A percentile compares a stretch with the other conserved stretches of the same genome.
phyloP scores from a whole-genome alignment of 768 basidiomycete genomes.

The Sporobolomyces phaffii region DNA sequence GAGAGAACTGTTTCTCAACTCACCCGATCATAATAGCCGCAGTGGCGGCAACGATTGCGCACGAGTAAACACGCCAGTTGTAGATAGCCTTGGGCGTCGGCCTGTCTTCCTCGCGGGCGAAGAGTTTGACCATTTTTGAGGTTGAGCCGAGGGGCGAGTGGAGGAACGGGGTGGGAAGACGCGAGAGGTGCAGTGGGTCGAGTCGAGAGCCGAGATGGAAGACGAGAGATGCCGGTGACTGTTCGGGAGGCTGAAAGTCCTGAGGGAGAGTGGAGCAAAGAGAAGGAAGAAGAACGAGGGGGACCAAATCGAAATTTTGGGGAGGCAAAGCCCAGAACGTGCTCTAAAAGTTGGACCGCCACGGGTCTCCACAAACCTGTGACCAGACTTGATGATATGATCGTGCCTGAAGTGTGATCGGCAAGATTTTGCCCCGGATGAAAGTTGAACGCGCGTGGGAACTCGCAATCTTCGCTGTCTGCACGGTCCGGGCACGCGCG shows the following conservation, averaged over 20 bases:
- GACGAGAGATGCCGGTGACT: background rate
- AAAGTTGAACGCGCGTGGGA: background rate
- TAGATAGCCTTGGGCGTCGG: constrained; percentile 28
- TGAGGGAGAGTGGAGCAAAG: background rate
- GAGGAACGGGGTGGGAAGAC: background rate
- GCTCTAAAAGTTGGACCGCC: constrained; percentile 2
- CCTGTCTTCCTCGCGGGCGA: constrained; percentile 31
- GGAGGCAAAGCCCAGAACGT: background rate
- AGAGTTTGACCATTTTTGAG: constrained; percentile 26
- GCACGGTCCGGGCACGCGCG: too few species aligned
- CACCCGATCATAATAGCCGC: constrained; percentile 40
- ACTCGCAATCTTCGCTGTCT: too few species aligned
- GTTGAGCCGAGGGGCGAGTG: background rate
- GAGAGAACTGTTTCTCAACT: background rate
- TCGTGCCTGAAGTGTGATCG: background rate
- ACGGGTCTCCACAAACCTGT: background rate
- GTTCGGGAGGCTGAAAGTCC: too few species aligned
- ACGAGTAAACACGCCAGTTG: constrained; percentile 31
- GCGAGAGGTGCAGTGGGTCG: background rate
- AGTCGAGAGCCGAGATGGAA: background rate
- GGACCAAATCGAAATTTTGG: background rate
- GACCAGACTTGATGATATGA: background rate
- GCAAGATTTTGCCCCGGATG: background rate
- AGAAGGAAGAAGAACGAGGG: background rate
- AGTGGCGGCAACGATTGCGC: constrained; percentile 31